Evolutionary conservation across 78 protist species (phyloP).

Genomic region (Dictyostelium purpureum): DNA sequence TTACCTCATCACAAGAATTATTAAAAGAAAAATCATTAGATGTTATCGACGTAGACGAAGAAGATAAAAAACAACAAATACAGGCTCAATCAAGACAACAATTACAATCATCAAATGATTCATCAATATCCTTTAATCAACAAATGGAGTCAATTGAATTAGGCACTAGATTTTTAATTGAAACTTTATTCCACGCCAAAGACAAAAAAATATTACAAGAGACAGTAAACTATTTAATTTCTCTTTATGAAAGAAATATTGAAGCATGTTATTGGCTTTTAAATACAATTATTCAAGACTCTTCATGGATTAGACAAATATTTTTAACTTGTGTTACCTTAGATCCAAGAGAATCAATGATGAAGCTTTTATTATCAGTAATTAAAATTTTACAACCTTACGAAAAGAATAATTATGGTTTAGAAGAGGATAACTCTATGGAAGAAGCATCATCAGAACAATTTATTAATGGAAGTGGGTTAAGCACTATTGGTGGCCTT

Average conservation of each 20-base stretch:
- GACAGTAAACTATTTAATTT: neutral
- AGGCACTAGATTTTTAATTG: slow-evolving; percentile 52
- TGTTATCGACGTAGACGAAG: neutral
- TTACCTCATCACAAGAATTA: slow-evolving; percentile 8
- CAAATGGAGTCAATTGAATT: slow-evolving; percentile 48
- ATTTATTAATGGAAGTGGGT: no score
- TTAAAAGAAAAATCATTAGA: neutral
- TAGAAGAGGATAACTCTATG: slow-evolving; percentile 23
- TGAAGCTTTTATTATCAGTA: slow-evolving; percentile 13
- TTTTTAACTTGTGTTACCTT: slow-evolving; percentile 40
- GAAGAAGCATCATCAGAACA: no score
- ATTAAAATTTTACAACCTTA: slow-evolving; percentile 11
- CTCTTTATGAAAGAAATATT: neutral
- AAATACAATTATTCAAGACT: slow-evolving; percentile 22
- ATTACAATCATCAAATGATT: neutral
- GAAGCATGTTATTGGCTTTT: slow-evolving; percentile 53
- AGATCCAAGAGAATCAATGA: slow-evolving; percentile 43
- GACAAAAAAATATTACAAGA: slow-evolving; percentile 23
- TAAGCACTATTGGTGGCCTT: no score
- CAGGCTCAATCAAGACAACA: neutral
- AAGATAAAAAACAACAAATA: neutral
- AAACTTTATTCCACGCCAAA: slow-evolving; percentile 56
- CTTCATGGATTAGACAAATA: slow-evolving; percentile 38
- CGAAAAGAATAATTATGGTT: slow-evolving; percentile 35
- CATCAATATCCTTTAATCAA: slow-evolving; percentile 4